These are phyloP conservation scores for Didymella segeticola DNA, from an alignment of 2,329 filamentous ascomycete species.

Conservation along the genomic window DNA sequence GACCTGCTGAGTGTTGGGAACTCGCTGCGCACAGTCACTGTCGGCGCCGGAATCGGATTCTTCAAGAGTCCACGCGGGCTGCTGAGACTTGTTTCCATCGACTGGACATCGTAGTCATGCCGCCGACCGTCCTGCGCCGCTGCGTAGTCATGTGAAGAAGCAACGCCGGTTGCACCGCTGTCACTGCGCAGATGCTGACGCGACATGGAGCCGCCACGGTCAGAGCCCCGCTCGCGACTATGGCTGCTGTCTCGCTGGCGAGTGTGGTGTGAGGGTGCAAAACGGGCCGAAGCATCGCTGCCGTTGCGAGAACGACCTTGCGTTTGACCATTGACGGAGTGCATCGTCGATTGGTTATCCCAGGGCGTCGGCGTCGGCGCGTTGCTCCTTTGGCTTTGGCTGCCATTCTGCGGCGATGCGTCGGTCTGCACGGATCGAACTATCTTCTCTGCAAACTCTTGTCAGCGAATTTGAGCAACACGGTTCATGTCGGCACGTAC, in stretches of 20 bases:
- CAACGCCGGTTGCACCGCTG: slow-evolving; percentile 73
- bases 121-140: slow-evolving; percentile 77
- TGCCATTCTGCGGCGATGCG: slow-evolving; percentile 37
- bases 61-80: slow-evolving; percentile 74
- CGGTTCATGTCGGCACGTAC: slow-evolving; percentile 57
- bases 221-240: slow-evolving; percentile 46
- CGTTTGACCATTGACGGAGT: slow-evolving; percentile 57
- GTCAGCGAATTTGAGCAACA: slow-evolving; percentile 14
- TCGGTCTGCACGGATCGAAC: slow-evolving; percentile 83
- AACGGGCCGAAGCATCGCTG: slow-evolving; percentile 44
- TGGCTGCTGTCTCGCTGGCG: slow-evolving; percentile 49
- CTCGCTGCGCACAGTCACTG: slow-evolving; percentile 93
- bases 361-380: slow-evolving; percentile 70
- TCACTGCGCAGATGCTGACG: slow-evolving; percentile 74
- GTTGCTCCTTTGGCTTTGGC: slow-evolving; percentile 53
- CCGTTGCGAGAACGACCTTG: slow-evolving; percentile 42
- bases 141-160: slow-evolving; percentile 80
- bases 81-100: slow-evolving; percentile 86
- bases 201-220: slow-evolving; percentile 49
- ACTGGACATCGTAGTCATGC: slow-evolving; percentile 94
- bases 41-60: slow-evolving; percentile 89
- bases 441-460: slow-evolving; percentile 78
- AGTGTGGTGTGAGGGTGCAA: slow-evolving; percentile 33
- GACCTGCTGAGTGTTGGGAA: slow-evolving; percentile 93
- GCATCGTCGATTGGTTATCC: slow-evolving; percentile 62